A percentile compares a stretch with the other conserved stretches of the same genome.
Conservation (phyloP, 2,329 filamentous ascomycete genomes). For the Davidsoniella australis region DNA sequence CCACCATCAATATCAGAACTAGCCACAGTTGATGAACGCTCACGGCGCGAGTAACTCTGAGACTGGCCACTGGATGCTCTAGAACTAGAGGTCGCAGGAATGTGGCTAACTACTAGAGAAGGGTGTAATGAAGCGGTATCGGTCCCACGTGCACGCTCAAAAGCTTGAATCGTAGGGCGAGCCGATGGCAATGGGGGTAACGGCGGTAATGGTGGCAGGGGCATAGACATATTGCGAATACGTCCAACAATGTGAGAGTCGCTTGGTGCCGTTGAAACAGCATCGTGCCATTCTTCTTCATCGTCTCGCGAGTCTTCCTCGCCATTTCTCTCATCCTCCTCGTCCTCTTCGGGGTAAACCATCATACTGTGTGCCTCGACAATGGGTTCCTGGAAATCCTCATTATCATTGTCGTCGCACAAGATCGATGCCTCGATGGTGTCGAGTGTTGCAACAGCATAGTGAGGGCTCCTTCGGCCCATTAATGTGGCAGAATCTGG, state of each 20-base stretch:
- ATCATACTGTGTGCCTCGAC: conserved; percentile 3
- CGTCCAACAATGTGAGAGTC: neutral
- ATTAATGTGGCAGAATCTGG: neutral
- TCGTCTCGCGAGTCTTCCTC: neutral
- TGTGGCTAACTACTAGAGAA: conserved; percentile 22
- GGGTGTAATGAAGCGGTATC: conserved; percentile 23
- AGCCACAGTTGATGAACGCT: conserved; percentile 40
- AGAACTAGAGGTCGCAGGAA: conserved; percentile 17
- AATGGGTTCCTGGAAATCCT: conserved; percentile 1
- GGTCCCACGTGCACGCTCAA: conserved; percentile 9
- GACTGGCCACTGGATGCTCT: conserved; percentile 7
- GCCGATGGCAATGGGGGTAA: neutral
- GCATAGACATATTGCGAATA: conserved; percentile 14
- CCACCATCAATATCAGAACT: conserved; percentile 53
- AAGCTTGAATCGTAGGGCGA: neutral
- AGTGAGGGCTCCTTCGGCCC: conserved; percentile 5
- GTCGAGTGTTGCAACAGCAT: conserved; percentile 9
- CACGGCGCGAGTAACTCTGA: conserved; percentile 16
- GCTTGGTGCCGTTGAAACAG: neutral
- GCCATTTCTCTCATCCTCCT: neutral
- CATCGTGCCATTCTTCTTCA: neutral
- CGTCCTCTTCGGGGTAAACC: conserved; percentile 1
- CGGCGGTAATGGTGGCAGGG: neutral
- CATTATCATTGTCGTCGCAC: conserved; percentile 7
- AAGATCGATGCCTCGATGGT: conserved; percentile 12